Percentiles rank a stretch among this genome's conserved stretches.
Evolutionary conservation across 2,329 filamentous ascomycete genomes (phyloP).

Genomic region (Lachnellula occidentalis): DNA sequence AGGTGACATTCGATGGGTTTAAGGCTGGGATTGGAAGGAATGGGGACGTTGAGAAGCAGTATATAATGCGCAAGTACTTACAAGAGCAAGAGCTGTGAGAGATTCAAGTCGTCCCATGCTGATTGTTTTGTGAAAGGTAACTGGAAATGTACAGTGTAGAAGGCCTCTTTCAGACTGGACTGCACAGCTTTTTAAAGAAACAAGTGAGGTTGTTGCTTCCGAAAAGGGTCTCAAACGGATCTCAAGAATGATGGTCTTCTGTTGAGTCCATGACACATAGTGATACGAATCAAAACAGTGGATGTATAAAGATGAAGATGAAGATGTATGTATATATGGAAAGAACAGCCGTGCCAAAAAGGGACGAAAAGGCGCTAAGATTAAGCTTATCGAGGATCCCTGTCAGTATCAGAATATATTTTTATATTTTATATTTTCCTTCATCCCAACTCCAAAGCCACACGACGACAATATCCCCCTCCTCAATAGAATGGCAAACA

Average conservation of each 20-base stretch:
- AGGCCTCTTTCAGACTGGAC: background rate
- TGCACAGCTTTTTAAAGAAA: background rate
- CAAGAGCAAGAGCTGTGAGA: slow-evolving; percentile 21
- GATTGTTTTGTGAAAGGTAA: background rate
- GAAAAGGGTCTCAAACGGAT: too few relatives aligned
- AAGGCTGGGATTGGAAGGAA: background rate
- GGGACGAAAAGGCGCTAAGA: slow-evolving; percentile 15
- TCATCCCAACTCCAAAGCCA: background rate
- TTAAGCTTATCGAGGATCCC: slow-evolving; percentile 17
- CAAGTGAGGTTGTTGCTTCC: too few relatives aligned
- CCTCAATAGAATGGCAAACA: slow-evolving; percentile 48
- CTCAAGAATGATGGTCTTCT: too few relatives aligned
- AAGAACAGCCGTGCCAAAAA: background rate
- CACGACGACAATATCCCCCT: background rate
- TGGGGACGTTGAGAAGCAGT: background rate
- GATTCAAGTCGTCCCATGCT: slow-evolving; percentile 22
- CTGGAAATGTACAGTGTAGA: too few relatives aligned
- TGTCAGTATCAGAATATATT: background rate
- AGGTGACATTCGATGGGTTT: background rate
- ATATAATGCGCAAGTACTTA: slow-evolving; percentile 7
- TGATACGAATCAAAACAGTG: too few relatives aligned
- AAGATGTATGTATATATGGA: background rate
- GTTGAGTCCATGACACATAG: too few relatives aligned
- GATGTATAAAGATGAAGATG: background rate
- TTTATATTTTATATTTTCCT: slow-evolving; percentile 15